A percentile compares a stretch with the other conserved stretches of the same genome.
phyloP scores from a whole-genome alignment of 345 rosid species.

The Cochlearia excelsa region DNA sequence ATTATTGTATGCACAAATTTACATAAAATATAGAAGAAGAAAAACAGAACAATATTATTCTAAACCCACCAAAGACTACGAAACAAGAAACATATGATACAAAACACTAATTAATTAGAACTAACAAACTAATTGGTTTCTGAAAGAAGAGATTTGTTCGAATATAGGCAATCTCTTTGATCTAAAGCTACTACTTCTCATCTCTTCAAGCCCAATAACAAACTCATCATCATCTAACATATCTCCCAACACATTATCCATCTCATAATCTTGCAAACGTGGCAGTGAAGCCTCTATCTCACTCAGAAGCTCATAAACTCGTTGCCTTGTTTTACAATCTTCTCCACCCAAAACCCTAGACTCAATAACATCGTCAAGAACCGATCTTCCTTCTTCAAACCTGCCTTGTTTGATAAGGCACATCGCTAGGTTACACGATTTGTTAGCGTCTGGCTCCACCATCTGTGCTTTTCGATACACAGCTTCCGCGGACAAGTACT shows the following conservation, averaged over 20 bases:
- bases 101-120: not conserved
- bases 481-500: slow-evolving; percentile 77
- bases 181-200: slow-evolving; percentile 46
- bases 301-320: slow-evolving; percentile 52
- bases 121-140: slow-evolving; percentile 61
- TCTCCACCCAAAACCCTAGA: slow-evolving; percentile 55
- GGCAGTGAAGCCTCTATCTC: slow-evolving; percentile 44
- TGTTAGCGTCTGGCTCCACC: slow-evolving; percentile 84
- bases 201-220: slow-evolving; percentile 52
- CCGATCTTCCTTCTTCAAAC: slow-evolving; percentile 47
- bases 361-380: slow-evolving; percentile 45
- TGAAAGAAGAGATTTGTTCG: slow-evolving; percentile 71
- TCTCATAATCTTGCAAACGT: slow-evolving; percentile 21
- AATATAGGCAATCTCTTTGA: slow-evolving; percentile 87
- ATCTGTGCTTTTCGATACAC: slow-evolving; percentile 82
- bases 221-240: slow-evolving; percentile 50
- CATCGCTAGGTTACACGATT: slow-evolving; percentile 73
- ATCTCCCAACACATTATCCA: slow-evolving; percentile 37
- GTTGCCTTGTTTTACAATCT: slow-evolving; percentile 48
- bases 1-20: too few species aligned
- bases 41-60: too few species aligned
- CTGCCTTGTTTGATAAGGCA: slow-evolving; percentile 72
- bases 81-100: too few species aligned
- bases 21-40: too few species aligned
- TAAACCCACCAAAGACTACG: too few species aligned